Base-by-base conservation (phyloP, 306 rosid species). In the Lathyrus tuberosus region DNA sequence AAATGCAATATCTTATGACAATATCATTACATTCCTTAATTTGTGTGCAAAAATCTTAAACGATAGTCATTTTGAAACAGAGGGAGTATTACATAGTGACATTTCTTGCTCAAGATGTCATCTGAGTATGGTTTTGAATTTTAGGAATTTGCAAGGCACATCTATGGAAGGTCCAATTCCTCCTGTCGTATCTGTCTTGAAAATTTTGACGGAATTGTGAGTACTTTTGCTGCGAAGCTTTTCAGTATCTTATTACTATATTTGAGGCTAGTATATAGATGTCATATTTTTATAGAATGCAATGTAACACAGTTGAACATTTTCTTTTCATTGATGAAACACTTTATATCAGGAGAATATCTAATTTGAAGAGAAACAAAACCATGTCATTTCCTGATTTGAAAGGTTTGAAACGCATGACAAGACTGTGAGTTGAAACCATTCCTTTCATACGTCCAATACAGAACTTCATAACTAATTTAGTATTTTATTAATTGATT, bases 291-390 rank as follows among this genome's bases (percentile, higher is more conserved):
- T 20, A 20, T 20, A 1, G 22, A 20, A 20, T 20, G 22, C 22
- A 20, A 20, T 20, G 22, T 20, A n/a, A 20, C 22, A 20, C 22
- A 20, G 22, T 20, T 20, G 22, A 20, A 20, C 22, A 20, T 20
- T 20, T 20, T 20, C 22, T 20, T 26, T 59, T 73, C 7, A 67
- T 48, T 73, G 60, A 83, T 67, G 63, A 70, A 69, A 58, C 28
- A 51, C 65, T 20, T 20, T 20, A 15, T 76, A 12, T 74, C 86
- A 92, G 98, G 92, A 84, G 81, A 74, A 86, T 92, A 74, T 74
- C 92, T 16, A 96, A 92, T 81, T 84, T 92, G 89, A 77, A 49
- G 18, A 91, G 82, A 70, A 56, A 49, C 4, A 49, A 84, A 40
- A 53, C 67, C 10, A 84, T 78, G 41, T 10, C 51, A 38, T 87